These are phyloP conservation scores for Alternaria sp. DNA, from an alignment of 2,329 filamentous ascomycete species.

Conservation along the genomic window DNA sequence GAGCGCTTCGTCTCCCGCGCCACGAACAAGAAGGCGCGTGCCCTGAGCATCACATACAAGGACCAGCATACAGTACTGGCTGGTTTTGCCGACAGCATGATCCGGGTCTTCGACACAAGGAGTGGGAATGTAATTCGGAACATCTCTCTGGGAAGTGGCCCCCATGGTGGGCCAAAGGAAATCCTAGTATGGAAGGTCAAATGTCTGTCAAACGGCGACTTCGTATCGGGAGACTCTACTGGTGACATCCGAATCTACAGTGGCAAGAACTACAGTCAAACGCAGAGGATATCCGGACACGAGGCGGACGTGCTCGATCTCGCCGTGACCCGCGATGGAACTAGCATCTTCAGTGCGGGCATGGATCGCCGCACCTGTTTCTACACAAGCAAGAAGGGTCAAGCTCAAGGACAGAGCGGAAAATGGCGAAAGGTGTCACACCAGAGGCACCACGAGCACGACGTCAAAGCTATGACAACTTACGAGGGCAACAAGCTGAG, in stretches of 20 bases:
- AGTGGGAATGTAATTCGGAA: conserved; percentile 77
- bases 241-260: conserved; percentile 95
- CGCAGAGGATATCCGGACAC: conserved; percentile 84
- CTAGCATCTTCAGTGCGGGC: conserved; percentile 83
- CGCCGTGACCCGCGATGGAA: conserved; percentile 80
- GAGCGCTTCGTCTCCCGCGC: conserved; percentile 76
- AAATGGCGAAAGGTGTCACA: conserved; percentile 85
- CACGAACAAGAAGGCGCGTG: conserved; percentile 82
- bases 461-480: conserved; percentile 91
- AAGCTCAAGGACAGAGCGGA: conserved; percentile 50
- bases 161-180: conserved; percentile 78
- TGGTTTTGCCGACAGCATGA: conserved; percentile 95
- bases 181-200: conserved; percentile 94
- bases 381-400: conserved; percentile 62
- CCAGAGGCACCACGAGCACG: conserved; percentile 85
- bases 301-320: conserved; percentile 89
- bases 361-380: conserved; percentile 88
- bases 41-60: conserved; percentile 91
- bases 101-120: conserved; percentile 85
- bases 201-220: conserved; percentile 83
- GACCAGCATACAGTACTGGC: conserved; percentile 81
- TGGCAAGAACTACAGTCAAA: conserved; percentile 86
- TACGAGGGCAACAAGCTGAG: conserved; percentile 86
- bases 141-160: conserved; percentile 84
- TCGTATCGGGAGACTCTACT: conserved; percentile 93